A percentile compares a stretch with the other conserved stretches of the same genome.
phyloP scores from a whole-genome alignment of 169 alveolate genomes.

The Cryptosporidium muris region DNA sequence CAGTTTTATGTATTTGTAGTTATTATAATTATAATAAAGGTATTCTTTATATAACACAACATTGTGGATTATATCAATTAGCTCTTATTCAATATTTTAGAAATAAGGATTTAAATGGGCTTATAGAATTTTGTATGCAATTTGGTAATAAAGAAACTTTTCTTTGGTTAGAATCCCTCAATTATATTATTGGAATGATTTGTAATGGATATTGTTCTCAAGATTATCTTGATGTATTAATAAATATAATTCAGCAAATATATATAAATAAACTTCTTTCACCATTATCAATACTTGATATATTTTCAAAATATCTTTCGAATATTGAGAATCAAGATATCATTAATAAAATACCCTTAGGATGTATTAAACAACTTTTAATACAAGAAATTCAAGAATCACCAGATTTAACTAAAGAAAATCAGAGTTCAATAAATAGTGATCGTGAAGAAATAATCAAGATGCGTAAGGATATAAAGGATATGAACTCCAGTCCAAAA shows the following conservation, averaged over 20 bases:
- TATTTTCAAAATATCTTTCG: constrained; percentile 32
- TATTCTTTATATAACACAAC: constrained; percentile 23
- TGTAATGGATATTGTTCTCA: not conserved
- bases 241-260: constrained; percentile 8
- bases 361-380: constrained; percentile 14
- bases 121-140: constrained; percentile 41
- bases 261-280: constrained; percentile 16
- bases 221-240: not conserved
- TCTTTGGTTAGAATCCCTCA: constrained; percentile 50
- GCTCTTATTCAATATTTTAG: constrained; percentile 30
- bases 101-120: constrained; percentile 37
- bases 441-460: constrained; percentile 19
- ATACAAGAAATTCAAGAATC: not conserved
- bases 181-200: constrained; percentile 11
- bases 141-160: constrained; percentile 54
- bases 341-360: not conserved
- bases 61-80: constrained; percentile 48
- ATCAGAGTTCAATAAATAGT: constrained; percentile 12
- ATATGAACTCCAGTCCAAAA: constrained; percentile 17
- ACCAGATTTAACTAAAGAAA: constrained; percentile 7
- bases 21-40: constrained; percentile 35
- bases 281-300: constrained; percentile 60
- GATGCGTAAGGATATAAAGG: constrained; percentile 39
- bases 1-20: constrained; percentile 52
- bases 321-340: constrained; percentile 4